These are phyloP conservation scores for Naganishia albida DNA, from an alignment of 1,284 basidiomycete genomes.

Conservation along the genomic window DNA sequence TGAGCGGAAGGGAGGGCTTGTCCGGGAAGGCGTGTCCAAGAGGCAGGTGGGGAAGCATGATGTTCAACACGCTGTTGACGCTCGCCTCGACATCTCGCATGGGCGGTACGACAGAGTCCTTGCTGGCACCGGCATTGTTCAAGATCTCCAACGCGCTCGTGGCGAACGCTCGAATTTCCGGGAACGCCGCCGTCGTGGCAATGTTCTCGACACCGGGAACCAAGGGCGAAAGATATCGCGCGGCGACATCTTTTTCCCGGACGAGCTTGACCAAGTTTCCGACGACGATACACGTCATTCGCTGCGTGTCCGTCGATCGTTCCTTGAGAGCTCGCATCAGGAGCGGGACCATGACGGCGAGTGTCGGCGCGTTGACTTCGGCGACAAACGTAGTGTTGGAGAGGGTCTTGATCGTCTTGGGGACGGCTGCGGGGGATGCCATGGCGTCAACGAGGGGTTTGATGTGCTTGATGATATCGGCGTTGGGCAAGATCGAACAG, in stretches of 20 bases:
- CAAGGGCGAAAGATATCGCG: conserved; percentile 81
- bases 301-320: conserved; percentile 91
- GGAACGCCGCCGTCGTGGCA: conserved; percentile 88
- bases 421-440: conserved; percentile 79
- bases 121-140: conserved; percentile 75
- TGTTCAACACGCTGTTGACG: conserved; percentile 60
- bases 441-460: conserved; percentile 91
- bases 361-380: conserved; percentile 92
- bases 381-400: conserved; percentile 92
- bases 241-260: conserved; percentile 85
- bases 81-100: conserved; percentile 67
- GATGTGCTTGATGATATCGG: conserved; percentile 89
- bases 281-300: conserved; percentile 79
- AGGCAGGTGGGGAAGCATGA: conserved; percentile 67
- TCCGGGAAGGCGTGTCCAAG: conserved; percentile 55
- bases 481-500: conserved; percentile 89
- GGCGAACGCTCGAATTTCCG: conserved; percentile 91
- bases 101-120: conserved; percentile 63
- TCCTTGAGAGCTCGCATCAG: conserved; percentile 91
- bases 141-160: conserved; percentile 75
- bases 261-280: conserved; percentile 99
- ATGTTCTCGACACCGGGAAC: conserved; percentile 92
- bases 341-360: conserved; percentile 93
- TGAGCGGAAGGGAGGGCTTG: conserved; percentile 53
- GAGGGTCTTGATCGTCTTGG: conserved; percentile 92